These are phyloP conservation scores for Cetraspora pellucida DNA, from an alignment of 192 early-diverging fungal genomes.

Conservation along the genomic window DNA sequence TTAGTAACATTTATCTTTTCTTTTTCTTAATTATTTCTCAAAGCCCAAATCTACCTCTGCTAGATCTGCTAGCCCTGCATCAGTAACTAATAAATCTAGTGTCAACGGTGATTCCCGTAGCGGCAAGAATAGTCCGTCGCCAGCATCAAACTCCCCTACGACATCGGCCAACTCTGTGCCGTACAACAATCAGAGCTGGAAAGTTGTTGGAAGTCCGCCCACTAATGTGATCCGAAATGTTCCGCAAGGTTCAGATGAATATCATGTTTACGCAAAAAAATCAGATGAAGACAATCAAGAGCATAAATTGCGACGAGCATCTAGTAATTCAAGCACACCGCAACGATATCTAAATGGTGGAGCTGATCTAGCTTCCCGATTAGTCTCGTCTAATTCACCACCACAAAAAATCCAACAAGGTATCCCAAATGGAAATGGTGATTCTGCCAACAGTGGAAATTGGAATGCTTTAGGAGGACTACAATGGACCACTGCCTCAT, in stretches of 20 bases:
- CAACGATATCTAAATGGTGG: slow-evolving; percentile 26
- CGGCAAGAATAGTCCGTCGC: slow-evolving; percentile 31
- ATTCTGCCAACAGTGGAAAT: slow-evolving; percentile 29
- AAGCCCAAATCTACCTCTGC: slow-evolving; percentile 19
- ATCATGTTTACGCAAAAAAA: slow-evolving; percentile 22
- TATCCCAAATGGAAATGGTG: slow-evolving; percentile 21
- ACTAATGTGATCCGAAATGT: slow-evolving; percentile 47
- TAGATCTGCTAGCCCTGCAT: slow-evolving; percentile 30
- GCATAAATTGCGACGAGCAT: slow-evolving; percentile 5
- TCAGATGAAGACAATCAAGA: slow-evolving; percentile 26
- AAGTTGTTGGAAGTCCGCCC: slow-evolving; percentile 62
- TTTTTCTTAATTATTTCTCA: not conserved
- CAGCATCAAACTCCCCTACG: slow-evolving; percentile 27
- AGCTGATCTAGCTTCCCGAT: slow-evolving; percentile 22
- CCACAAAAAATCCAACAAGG: slow-evolving; percentile 23
- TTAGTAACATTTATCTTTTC: not conserved
- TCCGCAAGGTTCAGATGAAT: slow-evolving; percentile 34
- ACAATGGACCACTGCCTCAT: slow-evolving; percentile 49
- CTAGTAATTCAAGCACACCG: slow-evolving; percentile 18
- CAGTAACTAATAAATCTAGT: slow-evolving; percentile 17
- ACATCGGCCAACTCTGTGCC: slow-evolving; percentile 17
- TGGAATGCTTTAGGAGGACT: slow-evolving; percentile 58
- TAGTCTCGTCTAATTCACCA: slow-evolving; percentile 22
- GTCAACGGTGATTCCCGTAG: slow-evolving; percentile 22
- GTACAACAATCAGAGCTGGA: slow-evolving; percentile 50